These are phyloP conservation scores for Amyloporia xantha DNA, from an alignment of 768 basidiomycete species.

Conservation along the genomic window DNA sequence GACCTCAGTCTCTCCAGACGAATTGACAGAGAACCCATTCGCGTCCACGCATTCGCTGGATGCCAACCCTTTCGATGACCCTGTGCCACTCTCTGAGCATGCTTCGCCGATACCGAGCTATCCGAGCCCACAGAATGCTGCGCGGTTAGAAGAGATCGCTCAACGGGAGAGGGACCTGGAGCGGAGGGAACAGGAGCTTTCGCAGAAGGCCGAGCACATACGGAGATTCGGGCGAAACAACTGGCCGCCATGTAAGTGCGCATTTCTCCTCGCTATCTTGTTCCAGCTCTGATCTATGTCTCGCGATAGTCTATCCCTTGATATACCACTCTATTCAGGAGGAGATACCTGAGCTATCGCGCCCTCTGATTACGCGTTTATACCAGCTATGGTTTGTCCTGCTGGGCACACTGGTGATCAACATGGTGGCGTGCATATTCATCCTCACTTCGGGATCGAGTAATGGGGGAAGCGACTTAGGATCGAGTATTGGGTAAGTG, in stretches of 20 bases:
- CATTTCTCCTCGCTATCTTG: conserved; percentile 1
- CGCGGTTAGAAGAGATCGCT: conserved; percentile 58
- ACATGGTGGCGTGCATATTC: conserved; percentile 86
- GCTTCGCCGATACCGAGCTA: conserved; percentile 2
- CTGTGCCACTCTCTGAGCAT: conserved; percentile 42
- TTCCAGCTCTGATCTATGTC: too few relatives aligned
- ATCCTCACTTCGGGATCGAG: conserved; percentile 71
- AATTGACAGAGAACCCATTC: conserved; percentile 66
- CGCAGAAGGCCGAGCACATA: conserved; percentile 60
- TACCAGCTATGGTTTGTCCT: conserved; percentile 96
- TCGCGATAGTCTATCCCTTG: conserved; percentile 84
- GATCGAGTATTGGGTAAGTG: conserved; percentile 74
- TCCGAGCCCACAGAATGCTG: conserved; percentile 27
- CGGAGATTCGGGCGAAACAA: conserved; percentile 80
- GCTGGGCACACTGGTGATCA: conserved; percentile 71
- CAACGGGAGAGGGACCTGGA: conserved; percentile 78
- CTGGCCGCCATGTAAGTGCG: conserved; percentile 79
- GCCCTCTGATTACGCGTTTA: conserved; percentile 73
- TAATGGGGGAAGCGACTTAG: conserved; percentile 75
- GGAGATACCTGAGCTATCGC: conserved; percentile 81
- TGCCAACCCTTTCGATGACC: conserved; percentile 88
- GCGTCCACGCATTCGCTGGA: conserved; percentile 81
- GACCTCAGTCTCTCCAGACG: too few relatives aligned
- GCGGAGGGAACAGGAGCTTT: conserved; percentile 70
- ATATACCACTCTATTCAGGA: conserved; percentile 90